Evolutionary conservation across 306 rosid genomes (phyloP).

Genomic region (Glycyrrhiza uralensis): DNA sequence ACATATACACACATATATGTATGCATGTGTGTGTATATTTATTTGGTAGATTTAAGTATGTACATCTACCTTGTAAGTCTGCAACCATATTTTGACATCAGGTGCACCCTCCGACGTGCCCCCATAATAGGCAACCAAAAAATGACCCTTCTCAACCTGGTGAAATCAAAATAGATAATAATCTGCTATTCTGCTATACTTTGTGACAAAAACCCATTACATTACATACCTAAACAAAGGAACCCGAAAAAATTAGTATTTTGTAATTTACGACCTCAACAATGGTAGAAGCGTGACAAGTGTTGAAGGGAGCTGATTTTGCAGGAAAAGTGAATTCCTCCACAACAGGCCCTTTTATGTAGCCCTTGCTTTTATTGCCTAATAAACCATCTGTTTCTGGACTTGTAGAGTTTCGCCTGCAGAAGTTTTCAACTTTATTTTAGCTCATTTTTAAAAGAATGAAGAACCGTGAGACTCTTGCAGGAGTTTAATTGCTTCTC

Average conservation of each 20-base stretch:
- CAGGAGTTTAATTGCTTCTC: not conserved
- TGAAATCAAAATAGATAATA: conserved; percentile 7
- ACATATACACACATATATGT: no score
- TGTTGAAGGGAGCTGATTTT: conserved; percentile 68
- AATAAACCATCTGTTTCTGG: conserved; percentile 22
- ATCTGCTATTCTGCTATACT: not conserved
- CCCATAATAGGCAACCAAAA: conserved; percentile 78
- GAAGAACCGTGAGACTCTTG: not conserved
- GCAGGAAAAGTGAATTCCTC: conserved; percentile 77
- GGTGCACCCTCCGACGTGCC: conserved; percentile 77
- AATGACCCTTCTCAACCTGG: conserved; percentile 69
- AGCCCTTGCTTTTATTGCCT: conserved; percentile 30
- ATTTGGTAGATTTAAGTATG: not conserved
- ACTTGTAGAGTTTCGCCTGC: conserved; percentile 46
- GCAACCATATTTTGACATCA: conserved; percentile 96
- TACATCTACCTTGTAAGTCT: conserved; percentile 57
- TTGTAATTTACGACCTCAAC: conserved; percentile 65
- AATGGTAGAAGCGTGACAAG: conserved; percentile 93
- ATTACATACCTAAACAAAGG: not conserved
- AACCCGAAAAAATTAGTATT: not conserved
- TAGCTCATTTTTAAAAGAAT: conserved; percentile 1
- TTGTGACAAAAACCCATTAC: not conserved
- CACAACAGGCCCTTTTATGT: conserved; percentile 42
- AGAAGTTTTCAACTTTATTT: conserved; percentile 1
- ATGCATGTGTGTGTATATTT: not conserved